Percentiles rank a stretch among this genome's conserved stretches.
Evolutionary conservation across 192 early-diverging fungal species (phyloP).

Genomic region (Kappamyces sp.): DNA sequence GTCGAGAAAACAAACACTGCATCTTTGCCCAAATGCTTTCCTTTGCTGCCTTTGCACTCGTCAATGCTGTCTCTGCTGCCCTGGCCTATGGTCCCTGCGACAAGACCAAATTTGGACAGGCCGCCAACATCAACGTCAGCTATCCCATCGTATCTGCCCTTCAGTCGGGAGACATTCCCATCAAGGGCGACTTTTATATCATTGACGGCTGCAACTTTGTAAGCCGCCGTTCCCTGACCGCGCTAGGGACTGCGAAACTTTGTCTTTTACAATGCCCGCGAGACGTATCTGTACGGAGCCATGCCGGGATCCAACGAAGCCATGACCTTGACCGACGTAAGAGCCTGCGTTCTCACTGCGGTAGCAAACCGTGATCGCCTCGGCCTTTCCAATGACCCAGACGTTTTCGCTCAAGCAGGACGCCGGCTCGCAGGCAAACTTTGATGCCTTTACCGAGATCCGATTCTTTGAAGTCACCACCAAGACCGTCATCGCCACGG

Average conservation of each 20-base stretch:
- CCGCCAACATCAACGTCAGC: background rate
- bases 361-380: background rate
- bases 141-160: background rate
- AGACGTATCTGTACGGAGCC: constrained; percentile 9
- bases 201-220: constrained; percentile 11
- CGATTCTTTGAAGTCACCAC: background rate
- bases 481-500: constrained; percentile 11
- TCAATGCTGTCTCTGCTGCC: background rate
- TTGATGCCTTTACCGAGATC: constrained; percentile 11
- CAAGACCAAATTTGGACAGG: background rate
- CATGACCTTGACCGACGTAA: background rate
- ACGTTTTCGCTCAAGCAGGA: constrained; percentile 2
- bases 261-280: constrained; percentile 6
- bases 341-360: background rate
- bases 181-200: constrained; percentile 3
- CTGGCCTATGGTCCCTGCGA: constrained; percentile 11
- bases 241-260: constrained; percentile 5
- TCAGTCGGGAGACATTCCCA: background rate
- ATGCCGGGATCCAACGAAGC: background rate
- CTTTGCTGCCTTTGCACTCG: background rate
- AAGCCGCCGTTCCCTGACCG: background rate
- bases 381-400: background rate
- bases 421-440: constrained; percentile 15
- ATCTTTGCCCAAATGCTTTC: background rate
- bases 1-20: background rate